These are phyloP conservation scores for Hypoxylon lienhwacheense DNA, from an alignment of 495 filamentous ascomycete species.

Conservation along the genomic window DNA sequence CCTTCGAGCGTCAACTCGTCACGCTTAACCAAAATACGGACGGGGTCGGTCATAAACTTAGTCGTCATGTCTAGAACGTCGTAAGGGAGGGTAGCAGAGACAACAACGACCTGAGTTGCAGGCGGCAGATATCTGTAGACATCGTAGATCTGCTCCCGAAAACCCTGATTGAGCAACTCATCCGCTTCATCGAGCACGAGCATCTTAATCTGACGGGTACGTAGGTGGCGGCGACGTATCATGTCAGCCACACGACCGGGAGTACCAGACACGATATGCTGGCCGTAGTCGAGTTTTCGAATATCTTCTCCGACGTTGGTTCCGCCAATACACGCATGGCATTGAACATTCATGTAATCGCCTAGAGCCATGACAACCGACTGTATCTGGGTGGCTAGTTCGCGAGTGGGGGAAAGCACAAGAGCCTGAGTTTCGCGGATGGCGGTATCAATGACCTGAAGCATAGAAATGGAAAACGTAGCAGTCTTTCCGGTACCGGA, in stretches of 20 bases:
- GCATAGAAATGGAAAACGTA: constrained; percentile 96
- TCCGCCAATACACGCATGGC: constrained; percentile 97
- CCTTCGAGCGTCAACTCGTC: constrained; percentile 98
- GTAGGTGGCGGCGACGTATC: constrained; percentile 94
- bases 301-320: constrained; percentile 98
- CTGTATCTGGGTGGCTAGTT: constrained; percentile 97
- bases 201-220: constrained; percentile 97
- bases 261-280: constrained; percentile 95
- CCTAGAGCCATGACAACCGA: constrained; percentile 96
- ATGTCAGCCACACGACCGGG: constrained; percentile 97
- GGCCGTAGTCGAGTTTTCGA: constrained; percentile 92
- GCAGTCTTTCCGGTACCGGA: constrained; percentile 99
- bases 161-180: constrained; percentile 86
- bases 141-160: constrained; percentile 99
- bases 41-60: constrained; percentile 99
- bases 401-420: constrained; percentile 95
- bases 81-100: constrained; percentile 95
- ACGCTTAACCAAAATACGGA: constrained; percentile 99
- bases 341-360: constrained; percentile 99
- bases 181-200: constrained; percentile 97
- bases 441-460: constrained; percentile 87
- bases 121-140: constrained; percentile 96
- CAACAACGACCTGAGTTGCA: constrained; percentile 94
- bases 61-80: constrained; percentile 99
- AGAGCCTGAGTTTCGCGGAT: constrained; percentile 90